A percentile compares a stretch with the other conserved stretches of the same genome.
phyloP scores from a whole-genome alignment of 1,284 basidiomycete species.

The Tilletia walkeri region DNA sequence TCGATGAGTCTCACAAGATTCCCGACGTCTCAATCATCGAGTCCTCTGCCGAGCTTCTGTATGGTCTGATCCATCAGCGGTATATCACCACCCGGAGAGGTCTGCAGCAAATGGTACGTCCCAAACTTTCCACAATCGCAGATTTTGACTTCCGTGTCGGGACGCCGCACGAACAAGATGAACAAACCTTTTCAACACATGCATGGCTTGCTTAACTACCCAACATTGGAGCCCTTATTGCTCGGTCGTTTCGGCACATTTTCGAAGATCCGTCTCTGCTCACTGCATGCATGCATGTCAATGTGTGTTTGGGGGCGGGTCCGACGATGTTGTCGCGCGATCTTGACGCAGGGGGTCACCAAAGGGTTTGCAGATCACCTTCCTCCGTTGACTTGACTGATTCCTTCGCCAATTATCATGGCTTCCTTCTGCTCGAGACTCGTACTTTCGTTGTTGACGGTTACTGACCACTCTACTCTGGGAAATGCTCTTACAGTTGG shows the following conservation, averaged over 20 bases:
- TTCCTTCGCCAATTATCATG: not conserved
- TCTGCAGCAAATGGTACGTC: slow-evolving; percentile 84
- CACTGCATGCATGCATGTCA: slow-evolving; percentile 11
- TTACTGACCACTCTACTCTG: not conserved
- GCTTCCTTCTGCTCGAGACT: not conserved
- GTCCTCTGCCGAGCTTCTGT: slow-evolving; percentile 92
- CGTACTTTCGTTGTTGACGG: not conserved
- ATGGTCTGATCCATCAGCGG: slow-evolving; percentile 94
- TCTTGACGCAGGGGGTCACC: slow-evolving; percentile 3
- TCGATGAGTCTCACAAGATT: slow-evolving; percentile 81
- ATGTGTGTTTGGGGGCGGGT: not conserved
- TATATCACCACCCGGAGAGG: slow-evolving; percentile 94
- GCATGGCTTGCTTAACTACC: slow-evolving; percentile 16
- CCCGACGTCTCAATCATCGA: slow-evolving; percentile 94
- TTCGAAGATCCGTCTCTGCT: not conserved
- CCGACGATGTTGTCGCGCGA: not conserved
- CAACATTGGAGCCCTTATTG: too few relatives aligned
- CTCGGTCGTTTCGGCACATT: too few relatives aligned
- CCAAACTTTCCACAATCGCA: not conserved
- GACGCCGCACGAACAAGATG: not conserved
- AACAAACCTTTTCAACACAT: slow-evolving; percentile 7
- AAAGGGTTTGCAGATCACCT: slow-evolving; percentile 13
- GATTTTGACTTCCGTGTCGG: not conserved
- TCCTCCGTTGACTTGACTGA: slow-evolving; percentile 15
- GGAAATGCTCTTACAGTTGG: slow-evolving; percentile 65